These are phyloP conservation scores for Talaromyces sp. DNA, from an alignment of 2,329 filamentous ascomycete species.

Conservation along the genomic window DNA sequence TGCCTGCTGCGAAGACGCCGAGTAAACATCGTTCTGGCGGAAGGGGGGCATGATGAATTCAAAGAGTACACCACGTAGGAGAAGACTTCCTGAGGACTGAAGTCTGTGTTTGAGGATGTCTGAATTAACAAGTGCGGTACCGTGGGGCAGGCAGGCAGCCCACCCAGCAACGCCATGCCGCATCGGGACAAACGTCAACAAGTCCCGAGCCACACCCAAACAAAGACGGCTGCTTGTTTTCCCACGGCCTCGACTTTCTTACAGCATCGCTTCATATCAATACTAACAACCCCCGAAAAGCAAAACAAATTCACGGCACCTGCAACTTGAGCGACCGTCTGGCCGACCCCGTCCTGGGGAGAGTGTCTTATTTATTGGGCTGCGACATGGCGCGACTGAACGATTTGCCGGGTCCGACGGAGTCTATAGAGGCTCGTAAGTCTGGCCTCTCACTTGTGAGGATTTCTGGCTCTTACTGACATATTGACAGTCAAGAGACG, in stretches of 20 bases:
- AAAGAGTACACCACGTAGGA: too few relatives aligned
- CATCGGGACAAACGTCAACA: constrained; percentile 36
- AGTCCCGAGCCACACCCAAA: constrained; percentile 8
- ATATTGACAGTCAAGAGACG: constrained; percentile 53
- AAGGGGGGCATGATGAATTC: constrained; percentile 10
- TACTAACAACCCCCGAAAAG: background rate
- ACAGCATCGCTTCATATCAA: background rate
- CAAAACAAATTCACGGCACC: background rate
- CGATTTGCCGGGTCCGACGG: constrained; percentile 38
- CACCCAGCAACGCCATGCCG: constrained; percentile 20
- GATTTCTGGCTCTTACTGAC: background rate
- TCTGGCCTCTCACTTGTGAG: constrained; percentile 6
- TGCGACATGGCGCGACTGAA: constrained; percentile 45
- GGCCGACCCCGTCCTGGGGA: background rate
- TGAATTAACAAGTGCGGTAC: background rate
- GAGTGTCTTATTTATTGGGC: constrained; percentile 6
- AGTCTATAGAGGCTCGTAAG: constrained; percentile 46
- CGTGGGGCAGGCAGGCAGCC: background rate
- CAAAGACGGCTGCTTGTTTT: background rate
- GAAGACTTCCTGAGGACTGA: too few relatives aligned
- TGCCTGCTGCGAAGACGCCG: constrained; percentile 41
- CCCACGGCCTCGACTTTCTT: background rate
- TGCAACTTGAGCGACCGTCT: background rate
- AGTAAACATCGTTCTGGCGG: constrained; percentile 24
- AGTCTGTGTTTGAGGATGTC: background rate